Conservation (phyloP, 768 basidiomycete species). For the Lactarius sp. region DNA sequence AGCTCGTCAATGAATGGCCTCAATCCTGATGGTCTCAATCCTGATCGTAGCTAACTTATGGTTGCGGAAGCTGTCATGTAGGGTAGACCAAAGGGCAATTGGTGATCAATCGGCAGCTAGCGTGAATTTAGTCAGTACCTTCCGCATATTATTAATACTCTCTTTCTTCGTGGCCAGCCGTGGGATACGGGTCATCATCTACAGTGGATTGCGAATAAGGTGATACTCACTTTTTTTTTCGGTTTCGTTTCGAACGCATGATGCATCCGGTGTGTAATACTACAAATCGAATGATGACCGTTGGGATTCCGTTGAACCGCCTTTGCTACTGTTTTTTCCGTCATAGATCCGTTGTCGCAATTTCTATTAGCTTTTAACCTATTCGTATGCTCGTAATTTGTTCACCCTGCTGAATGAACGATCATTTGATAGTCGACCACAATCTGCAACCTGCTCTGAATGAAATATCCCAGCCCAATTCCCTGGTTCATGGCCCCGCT, state of each 20-base stretch:
- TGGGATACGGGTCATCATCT: neutral
- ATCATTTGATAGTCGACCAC: neutral
- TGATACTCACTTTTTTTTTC: neutral
- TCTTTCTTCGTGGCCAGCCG: neutral
- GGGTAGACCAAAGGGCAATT: neutral
- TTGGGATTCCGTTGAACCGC: neutral
- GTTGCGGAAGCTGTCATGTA: neutral
- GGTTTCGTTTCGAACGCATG: neutral
- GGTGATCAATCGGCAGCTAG: neutral
- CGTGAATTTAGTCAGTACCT: neutral
- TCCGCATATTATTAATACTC: neutral
- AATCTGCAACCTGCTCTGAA: too few species aligned
- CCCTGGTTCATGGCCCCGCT: too few species aligned
- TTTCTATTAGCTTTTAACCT: neutral
- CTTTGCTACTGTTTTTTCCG: neutral
- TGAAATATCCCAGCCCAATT: too few species aligned
- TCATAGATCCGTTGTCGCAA: neutral
- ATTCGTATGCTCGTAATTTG: neutral
- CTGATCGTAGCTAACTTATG: neutral
- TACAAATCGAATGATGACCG: neutral
- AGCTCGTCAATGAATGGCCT: neutral
- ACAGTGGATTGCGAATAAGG: neutral
- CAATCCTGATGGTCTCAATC: neutral
- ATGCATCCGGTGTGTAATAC: neutral
- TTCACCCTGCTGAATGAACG: neutral